These are phyloP conservation scores for Aspergillus egyptiacus DNA, from an alignment of 495 filamentous ascomycete genomes.

Conservation along the genomic window DNA sequence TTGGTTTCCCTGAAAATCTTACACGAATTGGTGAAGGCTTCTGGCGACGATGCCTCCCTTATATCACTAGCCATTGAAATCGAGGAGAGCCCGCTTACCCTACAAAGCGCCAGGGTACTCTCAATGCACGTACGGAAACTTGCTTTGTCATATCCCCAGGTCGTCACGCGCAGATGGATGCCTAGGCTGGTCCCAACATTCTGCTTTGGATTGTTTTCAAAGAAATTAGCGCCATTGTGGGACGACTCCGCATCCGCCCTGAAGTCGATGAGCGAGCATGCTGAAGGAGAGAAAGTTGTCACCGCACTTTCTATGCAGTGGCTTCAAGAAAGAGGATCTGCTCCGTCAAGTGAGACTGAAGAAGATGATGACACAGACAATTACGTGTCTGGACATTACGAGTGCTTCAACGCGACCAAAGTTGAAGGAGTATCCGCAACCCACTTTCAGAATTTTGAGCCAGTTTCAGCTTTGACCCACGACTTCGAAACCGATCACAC, in stretches of 20 bases:
- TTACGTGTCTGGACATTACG: constrained; percentile 51
- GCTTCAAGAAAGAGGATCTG: constrained; percentile 56
- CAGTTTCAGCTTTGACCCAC: constrained; percentile 20
- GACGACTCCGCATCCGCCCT: constrained; percentile 72
- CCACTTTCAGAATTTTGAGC: constrained; percentile 22
- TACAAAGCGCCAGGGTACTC: constrained; percentile 67
- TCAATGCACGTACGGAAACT: constrained; percentile 83
- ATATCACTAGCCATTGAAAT: constrained; percentile 55
- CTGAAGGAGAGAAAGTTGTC: constrained; percentile 65
- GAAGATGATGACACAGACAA: constrained; percentile 29
- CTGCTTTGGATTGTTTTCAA: constrained; percentile 82
- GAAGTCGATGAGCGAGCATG: constrained; percentile 64
- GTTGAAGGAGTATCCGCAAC: constrained; percentile 43
- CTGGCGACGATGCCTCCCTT: constrained; percentile 35
- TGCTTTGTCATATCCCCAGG: constrained; percentile 50
- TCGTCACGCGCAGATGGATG: constrained; percentile 56
- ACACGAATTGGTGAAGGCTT: constrained; percentile 27
- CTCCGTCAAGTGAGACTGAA: constrained; percentile 16
- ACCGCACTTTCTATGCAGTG: constrained; percentile 71
- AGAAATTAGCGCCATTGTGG: constrained; percentile 76
- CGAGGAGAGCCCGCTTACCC: constrained; percentile 68
- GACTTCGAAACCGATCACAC: constrained; percentile 34
- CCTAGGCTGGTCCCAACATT: constrained; percentile 68
- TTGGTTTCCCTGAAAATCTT: constrained; percentile 65
- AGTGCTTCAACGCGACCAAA: constrained; percentile 68